Base-by-base conservation (phyloP, 2,329 filamentous ascomycete species). In the Leptographium flavum region DNA sequence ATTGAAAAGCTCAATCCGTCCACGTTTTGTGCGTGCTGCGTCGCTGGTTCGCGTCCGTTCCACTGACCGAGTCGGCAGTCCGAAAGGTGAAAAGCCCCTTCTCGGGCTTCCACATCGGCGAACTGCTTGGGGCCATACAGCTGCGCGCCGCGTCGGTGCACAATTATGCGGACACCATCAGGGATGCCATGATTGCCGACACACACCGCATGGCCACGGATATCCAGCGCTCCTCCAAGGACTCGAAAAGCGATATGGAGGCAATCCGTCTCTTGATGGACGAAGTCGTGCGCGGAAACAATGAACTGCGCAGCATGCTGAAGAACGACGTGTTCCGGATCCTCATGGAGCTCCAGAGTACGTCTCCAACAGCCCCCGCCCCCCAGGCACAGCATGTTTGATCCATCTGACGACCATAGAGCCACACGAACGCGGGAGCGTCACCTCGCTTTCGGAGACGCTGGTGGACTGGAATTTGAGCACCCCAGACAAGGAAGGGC, bases 1-100 rank as follows among this genome's bases (percentile, higher is more conserved):
- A 50, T 52, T 30, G 44, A 50, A n/a, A 45, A 23, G 6, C 35
- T 52, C 5, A 47, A 48, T 19, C 50, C 48, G 9, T 42, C 44
- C 14, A 40, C 48, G 2, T 52, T 50, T 30, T 21, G 50, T 52
- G 35, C 42, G 48, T 11, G 9, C 21, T 28, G 19, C 4, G 4
- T n/a, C 11, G 17, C 7, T 13, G 7, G 11, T 11, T n/a, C 15
- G 6, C 17, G 21, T n/a, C 35, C 4, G n/a, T 9, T 11, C 19
- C 2, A 37, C 31, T 15, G n/a, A 37, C 35, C n/a, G n/a, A n/a
- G n/a, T n/a, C n/a, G n/a, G 5, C 13, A 45, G 43, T 45, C 7
- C 22, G 31, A 15, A 37, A 27, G n/a, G 38, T 31, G 8, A 23
- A 11, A 10, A 46, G 39, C n/a, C 39, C 38, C 19, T 46, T 42